Base-by-base conservation (phyloP, 2,329 filamentous ascomycete species). In the Fusarium luffae region DNA sequence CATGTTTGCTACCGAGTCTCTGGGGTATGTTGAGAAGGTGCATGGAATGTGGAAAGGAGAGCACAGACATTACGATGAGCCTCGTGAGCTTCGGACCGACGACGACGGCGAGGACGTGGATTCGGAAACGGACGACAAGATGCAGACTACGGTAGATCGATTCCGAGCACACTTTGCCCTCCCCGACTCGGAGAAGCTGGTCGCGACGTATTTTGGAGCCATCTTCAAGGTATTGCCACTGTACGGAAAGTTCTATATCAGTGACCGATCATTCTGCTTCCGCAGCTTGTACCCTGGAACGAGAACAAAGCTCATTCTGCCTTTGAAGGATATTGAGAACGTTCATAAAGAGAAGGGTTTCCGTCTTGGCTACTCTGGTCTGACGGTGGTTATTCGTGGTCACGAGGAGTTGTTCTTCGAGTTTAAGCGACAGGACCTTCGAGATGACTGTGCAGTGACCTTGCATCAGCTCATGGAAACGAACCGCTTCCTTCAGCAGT, bases 351-450 rank as follows among this genome's bases (percentile, higher is more conserved):
- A 98, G 79, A 97, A 96, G 75, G 95, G 96, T 0, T 98, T 98
- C 76, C 89, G 94, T 2, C 92, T 97, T 74, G 93, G 94, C 9
- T 98, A 97, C 73, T 92, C 93, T 21, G 96, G 94, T 7, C 86
- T 99, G 42, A 93, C 97, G 0, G 84, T 98, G n/a, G 92, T 97
- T 7, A 97, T 99, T 69, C 90, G 92, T 55, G 96, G 94, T 1
- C 93, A 98, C 66, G 96, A 98, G 78, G 96, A 98, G 79, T 82
- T 99, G 1, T 98, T 98, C 79, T 98, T 99, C 75, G 95, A 99
- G 78, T 98, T 98, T 76, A 87, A 88, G 54, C 87, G 90, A 49
- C 84, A 87, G 2, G 94, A 94, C 34, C 85, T 90, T 60, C 90
- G 96, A 57, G 95, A 99, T 75, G 95, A 98, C 78, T 98, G 94